phyloP scores from a whole-genome alignment of 139 green algal genomes.

The Tetradesmus obliquus region DNA sequence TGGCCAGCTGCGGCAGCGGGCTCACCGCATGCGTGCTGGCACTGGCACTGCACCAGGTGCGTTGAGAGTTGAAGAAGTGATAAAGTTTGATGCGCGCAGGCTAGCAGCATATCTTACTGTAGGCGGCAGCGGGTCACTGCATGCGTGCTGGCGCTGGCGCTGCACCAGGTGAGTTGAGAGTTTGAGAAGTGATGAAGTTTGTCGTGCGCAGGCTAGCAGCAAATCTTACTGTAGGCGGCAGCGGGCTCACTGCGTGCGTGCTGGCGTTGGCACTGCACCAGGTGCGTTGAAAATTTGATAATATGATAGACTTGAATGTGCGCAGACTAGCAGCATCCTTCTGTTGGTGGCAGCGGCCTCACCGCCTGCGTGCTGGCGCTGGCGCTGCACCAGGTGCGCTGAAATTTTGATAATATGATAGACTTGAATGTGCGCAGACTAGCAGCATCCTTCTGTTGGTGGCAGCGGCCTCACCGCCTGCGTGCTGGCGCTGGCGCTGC shows the following conservation, averaged over 20 bases:
- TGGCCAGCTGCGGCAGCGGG: slow-evolving; percentile 89
- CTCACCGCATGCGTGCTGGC: slow-evolving; percentile 94
- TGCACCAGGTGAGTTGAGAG: slow-evolving; percentile 46
- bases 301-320: neutral
- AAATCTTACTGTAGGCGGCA: slow-evolving; percentile 66
- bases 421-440: neutral
- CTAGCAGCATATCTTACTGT: too few relatives aligned
- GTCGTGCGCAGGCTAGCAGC: neutral
- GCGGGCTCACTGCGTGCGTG: slow-evolving; percentile 93
- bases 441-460: slow-evolving; percentile 25
- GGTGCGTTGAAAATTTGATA: neutral
- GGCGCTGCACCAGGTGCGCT: slow-evolving; percentile 57
- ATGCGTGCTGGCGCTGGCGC: slow-evolving; percentile 88
- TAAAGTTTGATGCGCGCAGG: neutral
- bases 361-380: slow-evolving; percentile 94
- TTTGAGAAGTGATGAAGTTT: neutral
- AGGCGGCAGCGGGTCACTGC: slow-evolving; percentile 93
- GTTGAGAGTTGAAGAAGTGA: neutral
- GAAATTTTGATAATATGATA: neutral
- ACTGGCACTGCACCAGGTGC: slow-evolving; percentile 68
- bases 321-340: neutral
- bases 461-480: slow-evolving; percentile 94
- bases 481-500: slow-evolving; percentile 85
- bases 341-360: slow-evolving; percentile 84
- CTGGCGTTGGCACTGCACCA: slow-evolving; percentile 82